Base-by-base conservation (phyloP, 257 asterid genomes). In the Solanum dulcamara region DNA sequence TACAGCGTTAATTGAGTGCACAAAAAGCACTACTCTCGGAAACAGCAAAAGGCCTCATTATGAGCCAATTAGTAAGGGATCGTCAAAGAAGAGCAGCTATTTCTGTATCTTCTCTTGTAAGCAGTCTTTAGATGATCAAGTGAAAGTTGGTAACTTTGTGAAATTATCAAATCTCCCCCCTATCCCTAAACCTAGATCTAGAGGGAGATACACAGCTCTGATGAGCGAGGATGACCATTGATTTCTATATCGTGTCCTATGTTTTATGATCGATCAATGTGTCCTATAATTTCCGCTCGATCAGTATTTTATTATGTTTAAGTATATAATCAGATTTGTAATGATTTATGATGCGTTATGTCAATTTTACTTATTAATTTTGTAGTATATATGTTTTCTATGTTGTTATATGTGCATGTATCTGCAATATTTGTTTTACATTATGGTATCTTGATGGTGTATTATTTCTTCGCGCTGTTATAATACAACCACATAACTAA, bases 1-100 rank as follows among this genome's bases (percentile, higher is more conserved):
- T 35, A 90, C 88, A 20, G 97, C 98, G 8, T 80, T 93, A 9
- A 90, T 86, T 38, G 85, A 90, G 22, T 92, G 97, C 91, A 87
- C 91, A 14, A 91, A 89, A 70, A 84, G 18, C 33, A 35, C 8
- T 35, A 35, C 12, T 18, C 5, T 33, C 6, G 30, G 40, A 50
- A 81, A 48, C 7, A 67, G 37, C 62, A 75, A 85, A 10, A 18
- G 67, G 28, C 22, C 20, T 9, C 15, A n/a, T 10, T 42, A 22
- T 53, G 85, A 84, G n/a, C n/a, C n/a, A n/a, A n/a, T n/a, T 46
- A 37, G 18, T 12, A 80, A 14, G 10, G 24, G 24, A 32, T 66
- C 86, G 17, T 32, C 70, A 8, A 88, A 81, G 74, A 82, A 48
- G 55, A 37, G 44, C n/a, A 84, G 81, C 8, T 90, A 46, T 77